Percentiles rank a stretch among this genome's conserved stretches.
Conservation (phyloP, 2,329 filamentous ascomycete genomes). For the Curvularia hawaiiensis region DNA sequence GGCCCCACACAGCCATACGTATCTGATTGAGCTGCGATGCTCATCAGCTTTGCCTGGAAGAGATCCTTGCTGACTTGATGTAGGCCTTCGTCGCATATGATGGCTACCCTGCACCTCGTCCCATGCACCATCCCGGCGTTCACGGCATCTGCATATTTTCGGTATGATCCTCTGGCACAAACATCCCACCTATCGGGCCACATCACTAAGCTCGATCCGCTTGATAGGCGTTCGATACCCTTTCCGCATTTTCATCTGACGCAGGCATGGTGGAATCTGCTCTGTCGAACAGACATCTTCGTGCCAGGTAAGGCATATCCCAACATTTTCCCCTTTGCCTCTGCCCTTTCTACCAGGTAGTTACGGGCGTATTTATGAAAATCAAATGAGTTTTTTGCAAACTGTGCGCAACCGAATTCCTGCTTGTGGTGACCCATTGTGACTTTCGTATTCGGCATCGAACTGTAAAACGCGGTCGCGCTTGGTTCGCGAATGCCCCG, state of each 20-base stretch:
- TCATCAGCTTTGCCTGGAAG: not conserved
- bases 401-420: not conserved
- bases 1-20: conserved; percentile 6
- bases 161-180: conserved; percentile 30
- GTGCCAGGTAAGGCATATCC: conserved; percentile 14
- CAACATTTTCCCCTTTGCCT: not conserved
- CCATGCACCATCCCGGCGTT: conserved; percentile 23
- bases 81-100: conserved; percentile 7
- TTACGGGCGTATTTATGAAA: not conserved
- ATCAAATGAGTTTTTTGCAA: not conserved
- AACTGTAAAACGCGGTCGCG: not conserved
- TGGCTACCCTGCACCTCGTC: not conserved
- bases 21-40: conserved; percentile 3
- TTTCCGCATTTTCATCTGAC: conserved; percentile 2
- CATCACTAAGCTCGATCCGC: conserved; percentile 29
- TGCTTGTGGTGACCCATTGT: not conserved
- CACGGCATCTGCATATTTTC: conserved; percentile 24
- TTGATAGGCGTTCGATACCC: conserved; percentile 39
- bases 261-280: not conserved
- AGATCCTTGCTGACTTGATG: conserved; percentile 12
- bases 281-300: conserved; percentile 4
- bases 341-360: not conserved
- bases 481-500: conserved; percentile 14
- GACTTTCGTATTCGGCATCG: not conserved
- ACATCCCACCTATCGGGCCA: conserved; percentile 14